These are phyloP conservation scores for Cladosporium sp. DNA, from an alignment of 2,329 filamentous ascomycete species.

Conservation along the genomic window DNA sequence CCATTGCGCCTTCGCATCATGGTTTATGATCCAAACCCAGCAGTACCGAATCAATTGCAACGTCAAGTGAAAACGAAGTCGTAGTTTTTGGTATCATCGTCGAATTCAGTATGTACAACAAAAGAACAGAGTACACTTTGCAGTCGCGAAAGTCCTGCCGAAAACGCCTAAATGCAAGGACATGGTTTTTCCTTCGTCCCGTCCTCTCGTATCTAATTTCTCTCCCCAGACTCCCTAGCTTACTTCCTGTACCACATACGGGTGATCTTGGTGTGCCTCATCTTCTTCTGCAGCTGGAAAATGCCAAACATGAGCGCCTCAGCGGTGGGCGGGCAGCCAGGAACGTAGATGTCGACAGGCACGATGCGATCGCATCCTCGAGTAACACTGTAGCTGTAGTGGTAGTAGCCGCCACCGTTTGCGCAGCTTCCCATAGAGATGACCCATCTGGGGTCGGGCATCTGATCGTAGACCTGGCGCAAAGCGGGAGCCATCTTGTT, in stretches of 20 bases:
- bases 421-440: constrained; percentile 79
- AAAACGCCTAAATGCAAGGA: constrained; percentile 12
- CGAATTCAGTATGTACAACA: constrained; percentile 11
- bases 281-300: constrained; percentile 72
- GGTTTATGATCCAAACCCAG: too few species aligned
- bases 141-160: constrained; percentile 9
- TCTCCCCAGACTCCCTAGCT: background rate
- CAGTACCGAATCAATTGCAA: too few species aligned
- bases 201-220: background rate
- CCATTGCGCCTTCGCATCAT: too few species aligned
- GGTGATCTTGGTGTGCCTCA: constrained; percentile 52
- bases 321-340: constrained; percentile 57
- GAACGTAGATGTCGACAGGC: constrained; percentile 74
- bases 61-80: too few species aligned
- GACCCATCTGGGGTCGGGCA: constrained; percentile 87
- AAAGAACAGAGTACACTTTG: constrained; percentile 10
- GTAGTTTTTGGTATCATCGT: background rate
- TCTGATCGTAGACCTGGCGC: constrained; percentile 89
- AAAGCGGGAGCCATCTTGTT: constrained; percentile 95
- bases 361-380: constrained; percentile 71
- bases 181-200: constrained; percentile 5
- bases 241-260: constrained; percentile 52
- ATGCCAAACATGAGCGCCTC: constrained; percentile 55
- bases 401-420: constrained; percentile 80
- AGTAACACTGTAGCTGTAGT: constrained; percentile 73